Percentiles rank a stretch among this genome's conserved stretches.
These are phyloP conservation scores for Colletotrichum sp. DNA, from an alignment of 2,329 filamentous ascomycete species.

Conservation along the genomic window DNA sequence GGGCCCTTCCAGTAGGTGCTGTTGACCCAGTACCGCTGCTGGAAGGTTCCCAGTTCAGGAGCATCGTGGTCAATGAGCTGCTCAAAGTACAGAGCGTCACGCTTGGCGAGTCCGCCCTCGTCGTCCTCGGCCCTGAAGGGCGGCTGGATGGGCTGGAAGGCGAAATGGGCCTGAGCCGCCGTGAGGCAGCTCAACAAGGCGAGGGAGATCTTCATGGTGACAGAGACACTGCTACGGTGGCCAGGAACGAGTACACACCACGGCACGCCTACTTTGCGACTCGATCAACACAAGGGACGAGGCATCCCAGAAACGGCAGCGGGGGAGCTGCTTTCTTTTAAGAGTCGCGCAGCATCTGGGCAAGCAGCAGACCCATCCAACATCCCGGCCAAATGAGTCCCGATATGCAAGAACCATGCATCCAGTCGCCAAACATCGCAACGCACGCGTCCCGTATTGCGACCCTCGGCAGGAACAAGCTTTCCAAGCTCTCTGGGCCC, in stretches of 20 bases:
- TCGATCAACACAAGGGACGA: neutral
- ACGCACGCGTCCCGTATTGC: neutral
- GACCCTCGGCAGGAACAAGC: neutral
- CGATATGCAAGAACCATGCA: neutral
- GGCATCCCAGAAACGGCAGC: neutral
- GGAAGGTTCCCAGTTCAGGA: constrained; percentile 42
- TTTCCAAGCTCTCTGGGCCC: constrained; percentile 1
- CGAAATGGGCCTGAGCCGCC: neutral
- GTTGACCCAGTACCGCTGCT: constrained; percentile 59
- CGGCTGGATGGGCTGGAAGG: constrained; percentile 4
- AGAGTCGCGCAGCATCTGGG: neutral
- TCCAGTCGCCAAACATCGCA: neutral
- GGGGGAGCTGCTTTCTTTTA: neutral
- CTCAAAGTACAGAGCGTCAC: constrained; percentile 40
- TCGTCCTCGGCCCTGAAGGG: neutral
- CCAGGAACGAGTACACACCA: neutral
- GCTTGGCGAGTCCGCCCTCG: neutral
- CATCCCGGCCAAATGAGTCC: neutral
- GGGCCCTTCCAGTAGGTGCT: constrained; percentile 56
- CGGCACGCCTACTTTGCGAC: neutral
- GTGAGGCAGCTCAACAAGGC: constrained; percentile 3
- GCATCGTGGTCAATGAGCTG: constrained; percentile 65
- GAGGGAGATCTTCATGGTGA: constrained; percentile 13
- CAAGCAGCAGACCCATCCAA: neutral
- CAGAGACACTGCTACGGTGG: neutral